Base-by-base conservation (phyloP, 768 basidiomycete species). In the Phanerochaete sordida region DNA sequence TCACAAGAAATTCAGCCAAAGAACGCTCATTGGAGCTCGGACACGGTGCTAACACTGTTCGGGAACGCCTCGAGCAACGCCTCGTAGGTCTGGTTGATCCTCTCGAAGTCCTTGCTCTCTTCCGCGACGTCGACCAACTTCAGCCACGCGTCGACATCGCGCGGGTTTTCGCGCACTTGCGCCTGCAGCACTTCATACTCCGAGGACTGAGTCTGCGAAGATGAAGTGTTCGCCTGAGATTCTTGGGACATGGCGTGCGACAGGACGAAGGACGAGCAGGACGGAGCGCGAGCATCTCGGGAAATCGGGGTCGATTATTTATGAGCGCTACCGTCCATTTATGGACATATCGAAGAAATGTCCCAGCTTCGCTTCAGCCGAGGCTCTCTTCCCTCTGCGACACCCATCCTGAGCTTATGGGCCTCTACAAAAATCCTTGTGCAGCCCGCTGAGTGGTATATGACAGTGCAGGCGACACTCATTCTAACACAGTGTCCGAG, bases 41-140 rank as follows among this genome's bases (percentile, higher is more conserved):
- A 65, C 59, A 62, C 60, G 56, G 58, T 58, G 84, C 91, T 79
- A 76, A 98, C 95, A 66, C 90, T 93, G 73, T 96, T 96, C 21
- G 96, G 95, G 72, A 91, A 96, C 54, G 85, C 85, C 68, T 86
- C 84, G 58, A 96, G 81, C 64, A 98, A 77, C 44, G 82, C 86
- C 68, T 93, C 90, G 72, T 92, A 98, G 16, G 90, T 85, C 47
- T 84, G 81, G 62, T 91, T 85, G 64, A 95, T 87, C 71, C 86
- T 86, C 54, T 87, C 83, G 64, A 93, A 81, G 68, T 96, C 90
- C 62, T 85, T 87, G 35, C 83, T 84, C 59, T 80, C 77, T 75
- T 95, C 88, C 35, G 92, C 88, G 62, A 90, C 76, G 50, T 86
- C 82, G 66, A 97, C 81, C 35, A 96, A 78, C 64, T 82, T 84